phyloP scores from a whole-genome alignment of 805 yeast species.

The Starmerella etchellsii region DNA sequence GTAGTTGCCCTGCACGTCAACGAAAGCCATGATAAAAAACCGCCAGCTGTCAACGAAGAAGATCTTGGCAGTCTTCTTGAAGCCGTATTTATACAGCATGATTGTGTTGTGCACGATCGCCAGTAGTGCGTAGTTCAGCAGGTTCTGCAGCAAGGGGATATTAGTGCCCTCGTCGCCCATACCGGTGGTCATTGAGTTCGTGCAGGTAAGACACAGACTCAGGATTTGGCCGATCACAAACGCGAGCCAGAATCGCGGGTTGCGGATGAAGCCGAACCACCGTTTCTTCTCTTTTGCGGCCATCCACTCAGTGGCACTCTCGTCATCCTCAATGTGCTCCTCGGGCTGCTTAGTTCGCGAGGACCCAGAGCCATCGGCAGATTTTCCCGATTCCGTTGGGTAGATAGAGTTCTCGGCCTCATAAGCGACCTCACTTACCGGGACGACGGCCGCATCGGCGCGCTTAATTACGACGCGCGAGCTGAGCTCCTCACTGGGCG shows the following conservation, averaged over 20 bases:
- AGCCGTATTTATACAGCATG: constrained; percentile 31
- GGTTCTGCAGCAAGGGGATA: constrained; percentile 35
- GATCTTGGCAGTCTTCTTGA: constrained; percentile 26
- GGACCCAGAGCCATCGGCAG: no score
- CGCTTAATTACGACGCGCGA: no score
- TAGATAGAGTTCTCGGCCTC: no score
- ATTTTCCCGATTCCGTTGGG: no score
- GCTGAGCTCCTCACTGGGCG: not conserved
- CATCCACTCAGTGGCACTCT: constrained; percentile 10
- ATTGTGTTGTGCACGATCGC: constrained; percentile 30
- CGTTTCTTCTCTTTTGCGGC: constrained; percentile 11
- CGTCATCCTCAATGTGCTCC: constrained; percentile 1
- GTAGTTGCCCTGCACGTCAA: constrained; percentile 37
- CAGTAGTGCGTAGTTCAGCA: constrained; percentile 31
- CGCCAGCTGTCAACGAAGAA: constrained; percentile 32
- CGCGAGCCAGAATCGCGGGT: constrained; percentile 31
- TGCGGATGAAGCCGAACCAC: constrained; percentile 25
- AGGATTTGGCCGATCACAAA: constrained; percentile 33
- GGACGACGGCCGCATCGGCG: no score
- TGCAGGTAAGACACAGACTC: constrained; percentile 32
- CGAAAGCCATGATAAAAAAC: constrained; percentile 32
- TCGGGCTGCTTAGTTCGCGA: no score
- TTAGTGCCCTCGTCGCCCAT: constrained; percentile 29
- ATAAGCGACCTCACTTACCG: no score
- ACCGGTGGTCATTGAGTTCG: constrained; percentile 34